Base-by-base conservation (phyloP, 164 flowering plant species). In the Amborella trichopoda region DNA sequence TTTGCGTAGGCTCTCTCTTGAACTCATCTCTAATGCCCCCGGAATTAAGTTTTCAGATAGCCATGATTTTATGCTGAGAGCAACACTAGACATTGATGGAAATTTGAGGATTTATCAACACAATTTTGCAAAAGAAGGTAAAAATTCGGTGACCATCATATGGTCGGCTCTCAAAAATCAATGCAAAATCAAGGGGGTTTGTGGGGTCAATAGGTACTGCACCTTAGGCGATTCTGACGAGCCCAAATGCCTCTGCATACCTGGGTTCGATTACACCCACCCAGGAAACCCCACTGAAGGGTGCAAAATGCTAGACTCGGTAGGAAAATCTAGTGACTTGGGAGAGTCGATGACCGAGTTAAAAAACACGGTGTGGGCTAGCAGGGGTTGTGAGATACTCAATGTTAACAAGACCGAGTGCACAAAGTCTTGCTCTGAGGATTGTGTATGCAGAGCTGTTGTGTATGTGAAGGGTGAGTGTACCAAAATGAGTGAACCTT, bases 401-500 rank as follows among this genome's bases (percentile, higher is more conserved):
- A 6, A 14, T 38, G 42, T 16, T 12, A 19, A 38, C 17, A 19
- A 18, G 23, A 12, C 17, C 26, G 50, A 43, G 12, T 56, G 61
- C 56, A 50, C 36, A 46, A 19, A 51, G 41, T 42, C 61, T 14
- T 17, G 56, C 25, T 28, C 34, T 37, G 56, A 45, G 13, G 66
- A 61, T 50, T 61, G 66, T 26, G 51, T 36, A 23, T 34, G 27
- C 25, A 6, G 25, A 13, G 60, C 51, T 20, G 66, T 60, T 38
- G 18, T 45, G 23, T 45, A 52, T 3, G 43, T 33, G 39, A 12
- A 3, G 1, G n/a, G 46, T 0, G 19, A 23, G 20, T 61, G 66
- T 49, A 10, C 13, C 23, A 55, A 45, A 49, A 61, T 45, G 52
- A 61, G 52, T 22, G 51, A 50, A 44, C 66, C 66, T 25, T 46